Conservation (phyloP, 768 basidiomycete species). For the Inosperma sp. region DNA sequence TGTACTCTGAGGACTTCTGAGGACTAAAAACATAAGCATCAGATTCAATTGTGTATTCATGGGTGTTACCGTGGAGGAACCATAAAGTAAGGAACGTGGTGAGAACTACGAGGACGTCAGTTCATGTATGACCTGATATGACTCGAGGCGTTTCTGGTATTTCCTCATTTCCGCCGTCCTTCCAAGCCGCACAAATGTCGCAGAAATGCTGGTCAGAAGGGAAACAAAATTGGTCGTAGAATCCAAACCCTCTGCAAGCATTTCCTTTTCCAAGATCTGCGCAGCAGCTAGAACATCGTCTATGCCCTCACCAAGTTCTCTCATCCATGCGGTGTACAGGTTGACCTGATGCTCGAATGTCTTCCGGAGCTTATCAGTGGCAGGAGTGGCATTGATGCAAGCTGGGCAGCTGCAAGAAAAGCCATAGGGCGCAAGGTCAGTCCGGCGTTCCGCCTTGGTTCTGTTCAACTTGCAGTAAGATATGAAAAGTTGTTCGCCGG, state of each 20-base stretch:
- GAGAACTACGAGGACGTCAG: no score
- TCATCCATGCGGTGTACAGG: background rate
- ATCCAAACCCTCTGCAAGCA: background rate
- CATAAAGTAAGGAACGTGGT: no score
- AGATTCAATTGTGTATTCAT: no score
- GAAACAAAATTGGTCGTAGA: no score
- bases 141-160: no score
- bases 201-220: no score
- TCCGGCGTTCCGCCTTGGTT: slow-evolving; percentile 21
- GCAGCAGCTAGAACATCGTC: background rate
- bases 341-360: background rate
- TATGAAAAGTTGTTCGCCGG: slow-evolving; percentile 24
- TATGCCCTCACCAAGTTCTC: background rate
- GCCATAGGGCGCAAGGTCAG: slow-evolving; percentile 25
- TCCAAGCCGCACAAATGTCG: no score
- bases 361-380: slow-evolving; percentile 13
- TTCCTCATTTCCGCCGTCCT: no score
- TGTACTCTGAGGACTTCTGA: no score
- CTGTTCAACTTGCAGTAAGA: slow-evolving; percentile 20
- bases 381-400: slow-evolving; percentile 22
- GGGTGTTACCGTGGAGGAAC: no score
- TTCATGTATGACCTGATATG: no score
- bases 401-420: slow-evolving; percentile 31
- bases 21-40: no score
- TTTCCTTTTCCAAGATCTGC: background rate